Evolutionary conservation across 331 rosid genomes (phyloP).

Genomic region (Prunus yedoensis): DNA sequence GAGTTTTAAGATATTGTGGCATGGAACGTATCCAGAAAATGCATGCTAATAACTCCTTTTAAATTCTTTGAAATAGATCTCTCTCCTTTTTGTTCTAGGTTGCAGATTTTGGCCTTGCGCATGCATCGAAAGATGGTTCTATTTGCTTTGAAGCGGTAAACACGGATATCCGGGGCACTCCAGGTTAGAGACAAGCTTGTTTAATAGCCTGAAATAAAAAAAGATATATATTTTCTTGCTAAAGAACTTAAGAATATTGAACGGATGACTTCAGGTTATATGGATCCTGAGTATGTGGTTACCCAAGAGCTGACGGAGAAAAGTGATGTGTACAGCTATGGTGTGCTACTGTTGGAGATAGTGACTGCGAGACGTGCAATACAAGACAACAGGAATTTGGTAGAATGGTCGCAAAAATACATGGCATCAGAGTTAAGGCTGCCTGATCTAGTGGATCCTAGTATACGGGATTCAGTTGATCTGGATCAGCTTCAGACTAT

Average conservation of each 20-base stretch:
- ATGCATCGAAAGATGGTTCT: conserved; percentile 86
- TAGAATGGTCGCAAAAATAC: conserved; percentile 86
- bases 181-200: conserved; percentile 48
- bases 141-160: conserved; percentile 80
- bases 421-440: conserved; percentile 59
- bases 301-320: conserved; percentile 96
- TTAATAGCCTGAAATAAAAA: conserved; percentile 1
- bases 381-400: conserved; percentile 71
- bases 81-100: conserved; percentile 45
- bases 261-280: conserved; percentile 69
- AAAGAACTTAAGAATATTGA: conserved; percentile 21
- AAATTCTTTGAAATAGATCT: conserved; percentile 18
- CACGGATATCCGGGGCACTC: conserved; percentile 88
- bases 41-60: conserved; percentile 5
- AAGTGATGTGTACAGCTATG: conserved; percentile 91
- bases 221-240: conserved; percentile 15
- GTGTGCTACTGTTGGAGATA: conserved; percentile 84
- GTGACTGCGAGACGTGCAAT: conserved; percentile 81
- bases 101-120: conserved; percentile 99
- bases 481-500: conserved; percentile 80
- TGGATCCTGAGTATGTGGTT: conserved; percentile 95
- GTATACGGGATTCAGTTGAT: conserved; percentile 64
- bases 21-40: neutral
- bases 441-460: conserved; percentile 75
- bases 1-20: neutral